Base-by-base conservation (phyloP, 2,329 filamentous ascomycete species). In the Sphaceloma murrayae region DNA sequence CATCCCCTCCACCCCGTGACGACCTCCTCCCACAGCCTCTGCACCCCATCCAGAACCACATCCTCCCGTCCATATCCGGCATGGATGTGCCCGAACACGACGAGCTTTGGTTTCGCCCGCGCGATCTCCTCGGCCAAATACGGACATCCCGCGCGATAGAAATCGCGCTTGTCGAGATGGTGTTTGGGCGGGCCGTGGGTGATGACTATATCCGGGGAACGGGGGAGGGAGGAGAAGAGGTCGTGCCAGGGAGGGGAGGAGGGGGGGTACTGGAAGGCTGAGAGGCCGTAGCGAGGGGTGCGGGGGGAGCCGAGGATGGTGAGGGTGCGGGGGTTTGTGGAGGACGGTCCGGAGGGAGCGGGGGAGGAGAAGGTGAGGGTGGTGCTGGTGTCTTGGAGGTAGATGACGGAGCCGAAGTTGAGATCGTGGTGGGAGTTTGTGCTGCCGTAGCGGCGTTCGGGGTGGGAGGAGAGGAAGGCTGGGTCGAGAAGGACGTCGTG, bases 301-400 rank as follows among this genome's bases (percentile, higher is more conserved):
- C 81, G 56, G 2, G 85, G 83, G 0, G 80, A 80, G 5, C 88
- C 87, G 63, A 85, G 93, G 48, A 94, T 67, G 38, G 72, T 78
- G 46, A 89, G 62, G 14, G 65, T 68, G 39, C 81, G 72, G 4
- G 69, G 69, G 52, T 44, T 70, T 64, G 53, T 43, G n/a, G n/a
- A n/a, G n/a, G n/a, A n/a, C n/a, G n/a, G n/a, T n/a, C n/a, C n/a
- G n/a, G n/a, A n/a, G n/a, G n/a, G n/a, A n/a, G n/a, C n/a, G n/a
- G n/a, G n/a, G n/a, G n/a, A n/a, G n/a, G n/a, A n/a, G 50, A 87
- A 78, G 5, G 72, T 67, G n/a, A 65, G 19, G 1, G 51, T 58
- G 3, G 46, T 48, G 2, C 52, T 45, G 2, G 49, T 50, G 45
- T 61, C 53, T 26, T 63, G 48, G 5, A 67, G 54, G 46, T 67